Evolutionary conservation across 306 rosid species (phyloP).

Genomic region (Cajanus cajan): DNA sequence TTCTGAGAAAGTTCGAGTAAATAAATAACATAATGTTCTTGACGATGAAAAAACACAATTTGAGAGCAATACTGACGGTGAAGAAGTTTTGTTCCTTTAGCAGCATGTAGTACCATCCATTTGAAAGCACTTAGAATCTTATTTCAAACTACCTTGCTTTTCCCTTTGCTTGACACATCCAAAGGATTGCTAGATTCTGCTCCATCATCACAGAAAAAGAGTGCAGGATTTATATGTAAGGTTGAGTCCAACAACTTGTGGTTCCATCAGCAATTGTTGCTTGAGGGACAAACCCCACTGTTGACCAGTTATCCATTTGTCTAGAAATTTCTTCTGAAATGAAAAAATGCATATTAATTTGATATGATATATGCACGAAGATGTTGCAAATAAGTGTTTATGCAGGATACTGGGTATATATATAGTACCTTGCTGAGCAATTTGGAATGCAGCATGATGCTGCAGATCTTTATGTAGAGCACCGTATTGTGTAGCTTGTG

Average conservation of each 20-base stretch:
- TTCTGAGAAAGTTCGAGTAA: no score
- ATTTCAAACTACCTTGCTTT: background rate
- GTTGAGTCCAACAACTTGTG: background rate
- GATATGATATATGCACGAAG: background rate
- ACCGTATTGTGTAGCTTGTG: constrained; percentile 17
- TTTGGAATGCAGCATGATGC: background rate
- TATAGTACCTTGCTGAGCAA: background rate
- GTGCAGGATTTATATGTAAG: background rate
- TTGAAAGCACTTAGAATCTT: background rate
- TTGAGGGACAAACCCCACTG: no score
- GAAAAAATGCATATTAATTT: background rate
- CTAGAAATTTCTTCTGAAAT: background rate
- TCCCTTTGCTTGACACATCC: background rate
- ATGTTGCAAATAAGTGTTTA: background rate
- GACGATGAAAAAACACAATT: background rate
- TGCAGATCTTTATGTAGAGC: background rate
- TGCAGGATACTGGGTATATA: background rate
- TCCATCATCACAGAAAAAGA: background rate
- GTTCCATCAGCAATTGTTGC: background rate
- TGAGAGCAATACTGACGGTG: background rate
- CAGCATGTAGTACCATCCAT: background rate
- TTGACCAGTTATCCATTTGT: background rate
- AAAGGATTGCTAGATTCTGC: background rate
- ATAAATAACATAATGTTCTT: no score
- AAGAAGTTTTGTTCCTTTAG: background rate